Conservation (phyloP, 2,329 filamentous ascomycete genomes). For the Fusarium sp. region DNA sequence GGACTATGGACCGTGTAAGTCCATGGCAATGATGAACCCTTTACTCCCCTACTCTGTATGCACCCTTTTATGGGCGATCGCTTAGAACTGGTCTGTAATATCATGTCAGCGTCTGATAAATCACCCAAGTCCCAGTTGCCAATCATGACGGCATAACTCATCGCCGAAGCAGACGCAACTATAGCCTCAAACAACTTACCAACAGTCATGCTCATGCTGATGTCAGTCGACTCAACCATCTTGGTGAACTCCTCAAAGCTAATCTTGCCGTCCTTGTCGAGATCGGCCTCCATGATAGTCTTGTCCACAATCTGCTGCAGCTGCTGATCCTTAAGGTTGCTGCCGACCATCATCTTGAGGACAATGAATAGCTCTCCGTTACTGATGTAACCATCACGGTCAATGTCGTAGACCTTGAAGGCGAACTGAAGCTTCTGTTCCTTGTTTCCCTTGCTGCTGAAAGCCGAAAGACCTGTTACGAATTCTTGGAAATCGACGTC, state of each 20-base stretch:
- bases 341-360: conserved; percentile 99
- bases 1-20: background rate
- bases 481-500: conserved; percentile 99
- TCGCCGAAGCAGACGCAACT: background rate
- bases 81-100: conserved; percentile 38
- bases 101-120: conserved; percentile 10
- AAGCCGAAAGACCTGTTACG: conserved; percentile 92
- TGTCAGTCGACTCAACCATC: conserved; percentile 96
- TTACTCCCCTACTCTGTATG: background rate
- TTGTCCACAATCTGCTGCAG: conserved; percentile 99
- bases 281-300: conserved; percentile 99
- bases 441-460: conserved; percentile 98
- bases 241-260: conserved; percentile 99
- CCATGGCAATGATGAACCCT: background rate
- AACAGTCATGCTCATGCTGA: conserved; percentile 79
- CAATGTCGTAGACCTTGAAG: conserved; percentile 99
- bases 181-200: conserved; percentile 57
- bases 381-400: conserved; percentile 97
- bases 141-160: background rate
- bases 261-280: conserved; percentile 96
- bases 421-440: conserved; percentile 98
- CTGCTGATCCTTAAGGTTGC: conserved; percentile 98
- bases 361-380: conserved; percentile 99
- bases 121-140: background rate
- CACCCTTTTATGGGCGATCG: background rate